Conservation (phyloP, 495 filamentous ascomycete genomes). For the Hypoxylon fragiforme region DNA sequence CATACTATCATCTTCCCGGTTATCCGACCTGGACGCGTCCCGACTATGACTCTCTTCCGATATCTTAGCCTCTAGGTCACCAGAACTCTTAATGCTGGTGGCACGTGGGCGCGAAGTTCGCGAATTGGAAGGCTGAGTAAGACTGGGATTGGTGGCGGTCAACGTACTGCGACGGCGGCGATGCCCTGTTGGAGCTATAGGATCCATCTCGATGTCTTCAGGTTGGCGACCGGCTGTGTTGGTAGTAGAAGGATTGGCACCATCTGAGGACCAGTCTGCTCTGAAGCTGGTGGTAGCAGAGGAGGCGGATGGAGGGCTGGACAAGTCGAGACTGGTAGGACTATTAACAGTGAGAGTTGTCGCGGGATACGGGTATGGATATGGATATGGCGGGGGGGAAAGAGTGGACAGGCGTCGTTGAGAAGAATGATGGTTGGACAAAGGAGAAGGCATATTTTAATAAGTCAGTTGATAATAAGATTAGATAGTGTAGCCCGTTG, state of each 20-base stretch:
- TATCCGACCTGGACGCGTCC: conserved; percentile 28
- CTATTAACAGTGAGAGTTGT: conserved; percentile 30
- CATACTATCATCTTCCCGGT: conserved; percentile 38
- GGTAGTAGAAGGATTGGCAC: conserved; percentile 29
- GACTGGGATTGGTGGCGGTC: conserved; percentile 42
- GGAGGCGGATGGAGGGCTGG: conserved; percentile 37
- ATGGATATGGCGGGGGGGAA: conserved; percentile 16
- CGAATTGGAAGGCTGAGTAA: conserved; percentile 44
- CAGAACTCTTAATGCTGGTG: conserved; percentile 42
- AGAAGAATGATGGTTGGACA: conserved; percentile 28
- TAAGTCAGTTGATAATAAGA: conserved; percentile 6
- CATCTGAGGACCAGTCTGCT: conserved; percentile 37
- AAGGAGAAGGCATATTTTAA: conserved; percentile 36
- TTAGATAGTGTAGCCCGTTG: conserved; percentile 1
- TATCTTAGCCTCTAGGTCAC: conserved; percentile 46
- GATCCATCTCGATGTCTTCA: conserved; percentile 54
- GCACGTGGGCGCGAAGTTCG: conserved; percentile 54
- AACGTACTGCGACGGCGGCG: conserved; percentile 65
- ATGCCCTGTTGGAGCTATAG: conserved; percentile 50
- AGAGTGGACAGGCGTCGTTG: conserved; percentile 18
- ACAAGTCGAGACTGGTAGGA: conserved; percentile 30
- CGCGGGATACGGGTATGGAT: no score
- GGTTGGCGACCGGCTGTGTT: conserved; percentile 31
- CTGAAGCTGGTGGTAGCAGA: conserved; percentile 41
- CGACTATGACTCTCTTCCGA: conserved; percentile 42